A percentile compares a stretch with the other conserved stretches of the same genome.
These are phyloP conservation scores for Boechera retrofracta DNA, from an alignment of 345 rosid species.

Conservation along the genomic window DNA sequence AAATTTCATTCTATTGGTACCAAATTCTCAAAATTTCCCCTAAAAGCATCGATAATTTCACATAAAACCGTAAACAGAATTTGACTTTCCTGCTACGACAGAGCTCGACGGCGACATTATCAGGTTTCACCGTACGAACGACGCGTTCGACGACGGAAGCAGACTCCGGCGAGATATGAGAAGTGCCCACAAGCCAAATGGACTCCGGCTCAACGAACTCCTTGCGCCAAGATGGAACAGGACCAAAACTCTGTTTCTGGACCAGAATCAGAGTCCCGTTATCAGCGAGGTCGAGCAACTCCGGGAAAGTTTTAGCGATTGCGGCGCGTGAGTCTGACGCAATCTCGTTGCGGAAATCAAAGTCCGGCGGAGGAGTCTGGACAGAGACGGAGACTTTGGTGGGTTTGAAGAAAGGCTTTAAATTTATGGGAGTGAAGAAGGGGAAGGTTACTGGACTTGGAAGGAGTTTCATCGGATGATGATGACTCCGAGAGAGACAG, in stretches of 20 bases:
- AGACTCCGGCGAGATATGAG: conserved; percentile 65
- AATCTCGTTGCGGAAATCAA: conserved; percentile 67
- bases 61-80: conserved; percentile 9
- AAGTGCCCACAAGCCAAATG: conserved; percentile 83
- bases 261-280: conserved; percentile 61
- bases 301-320: conserved; percentile 57
- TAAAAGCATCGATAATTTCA: background rate
- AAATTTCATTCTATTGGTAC: background rate
- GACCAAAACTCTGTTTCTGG: conserved; percentile 68
- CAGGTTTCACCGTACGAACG: conserved; percentile 65
- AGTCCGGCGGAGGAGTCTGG: conserved; percentile 73
- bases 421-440: conserved; percentile 36
- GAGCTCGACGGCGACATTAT: conserved; percentile 90
- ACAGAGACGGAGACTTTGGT: conserved; percentile 59
- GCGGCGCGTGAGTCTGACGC: conserved; percentile 59
- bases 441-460: conserved; percentile 53
- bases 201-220: conserved; percentile 77
- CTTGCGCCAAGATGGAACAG: conserved; percentile 79
- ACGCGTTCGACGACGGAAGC: conserved; percentile 75
- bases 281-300: conserved; percentile 69
- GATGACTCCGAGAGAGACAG: too few relatives aligned
- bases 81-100: conserved; percentile 87
- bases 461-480: conserved; percentile 57
- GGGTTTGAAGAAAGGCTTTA: conserved; percentile 43
- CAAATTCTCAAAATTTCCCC: conserved; percentile 5